Evolutionary conservation across 164 flowering plant genomes (phyloP), one percentile per base, ranked within the genome.

Genomic region (Stephania cephalantha): DNA sequence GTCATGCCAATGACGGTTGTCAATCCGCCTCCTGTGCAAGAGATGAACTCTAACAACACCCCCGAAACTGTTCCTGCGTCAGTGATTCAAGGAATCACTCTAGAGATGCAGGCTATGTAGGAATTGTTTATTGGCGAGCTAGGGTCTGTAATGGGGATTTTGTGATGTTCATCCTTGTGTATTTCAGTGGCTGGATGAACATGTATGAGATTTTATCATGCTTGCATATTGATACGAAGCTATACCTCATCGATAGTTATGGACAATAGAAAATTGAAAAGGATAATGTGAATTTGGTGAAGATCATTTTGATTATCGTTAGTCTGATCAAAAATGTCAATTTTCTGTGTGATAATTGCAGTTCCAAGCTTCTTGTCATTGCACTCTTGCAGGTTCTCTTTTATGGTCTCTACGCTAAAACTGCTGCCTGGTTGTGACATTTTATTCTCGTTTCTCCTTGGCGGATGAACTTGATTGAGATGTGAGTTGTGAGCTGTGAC

Each of bases 21-120:
- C 75, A 93, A 88, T 73, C 96, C 99, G 31, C 97, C 99, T 46
- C 95, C 94, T 1, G 85, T 87, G 71, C 99, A 93, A 75, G 91
- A 91, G 83, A 95, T 95, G 99, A 89, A 77, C 52, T 73, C 84
- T 7, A 76, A 29, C 10, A 85, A 85, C 15, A 70, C 77, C 76
- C 79, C 46, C 30, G 85, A 79, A 46, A 46, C 87, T n/a, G 69
- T 81, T 48, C 65, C 84, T 30, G 76, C 87, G 65, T 48, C 87
- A 22, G 75, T 71, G 30, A 79, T 83, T 25, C 77, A 81, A 46
- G 82, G 79, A 13, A 80, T 85, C 52, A 78, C 63, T 73, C 58
- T 85, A 77, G 91, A 88, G 83, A 85, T 85, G 85, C 88, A 77
- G 77, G 72, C 90, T 42, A 74, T 87, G 72, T 88, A 87, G 80